These are phyloP conservation scores for Diaporthe helianthi DNA, from an alignment of 2,329 filamentous ascomycete genomes.

Conservation along the genomic window DNA sequence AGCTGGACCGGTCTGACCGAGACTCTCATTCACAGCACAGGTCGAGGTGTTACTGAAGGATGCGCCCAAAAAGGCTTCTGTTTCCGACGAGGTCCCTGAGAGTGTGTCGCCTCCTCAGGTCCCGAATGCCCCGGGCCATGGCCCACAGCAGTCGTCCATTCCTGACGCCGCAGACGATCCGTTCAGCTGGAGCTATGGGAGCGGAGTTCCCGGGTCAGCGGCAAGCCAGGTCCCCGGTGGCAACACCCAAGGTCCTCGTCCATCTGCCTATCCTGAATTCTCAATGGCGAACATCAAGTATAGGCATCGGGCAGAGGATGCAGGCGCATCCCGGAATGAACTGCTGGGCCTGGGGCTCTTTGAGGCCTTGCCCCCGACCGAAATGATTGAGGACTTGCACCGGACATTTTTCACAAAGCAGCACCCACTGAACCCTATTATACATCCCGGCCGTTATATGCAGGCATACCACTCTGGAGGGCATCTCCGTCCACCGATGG, in stretches of 20 bases:
- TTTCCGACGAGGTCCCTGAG: slow-evolving; percentile 37
- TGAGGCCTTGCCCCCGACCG: slow-evolving; percentile 78
- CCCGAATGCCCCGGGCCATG: not conserved
- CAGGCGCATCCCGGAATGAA: slow-evolving; percentile 56
- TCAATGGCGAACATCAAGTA: slow-evolving; percentile 11
- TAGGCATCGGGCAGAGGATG: slow-evolving; percentile 14
- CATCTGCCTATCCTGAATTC: slow-evolving; percentile 6
- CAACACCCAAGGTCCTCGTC: not conserved
- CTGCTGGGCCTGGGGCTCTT: slow-evolving; percentile 82
- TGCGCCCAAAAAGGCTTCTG: slow-evolving; percentile 49
- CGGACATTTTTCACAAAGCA: slow-evolving; percentile 78
- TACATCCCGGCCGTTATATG: slow-evolving; percentile 79
- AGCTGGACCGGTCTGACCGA: slow-evolving; percentile 32
- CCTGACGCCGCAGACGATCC: slow-evolving; percentile 2
- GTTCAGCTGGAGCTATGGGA: slow-evolving; percentile 7
- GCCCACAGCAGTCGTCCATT: not conserved
- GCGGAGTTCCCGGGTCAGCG: slow-evolving; percentile 1
- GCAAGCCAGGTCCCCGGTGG: not conserved
- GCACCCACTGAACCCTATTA: slow-evolving; percentile 75
- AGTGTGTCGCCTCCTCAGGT: slow-evolving; percentile 19
- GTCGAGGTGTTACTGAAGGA: slow-evolving; percentile 81
- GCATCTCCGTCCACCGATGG: slow-evolving; percentile 80
- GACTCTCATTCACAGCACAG: slow-evolving; percentile 63
- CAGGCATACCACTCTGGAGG: slow-evolving; percentile 75
- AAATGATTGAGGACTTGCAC: slow-evolving; percentile 85